Conservation (phyloP, 352 stramenopile species). For the Globisporangium takayamanum region DNA sequence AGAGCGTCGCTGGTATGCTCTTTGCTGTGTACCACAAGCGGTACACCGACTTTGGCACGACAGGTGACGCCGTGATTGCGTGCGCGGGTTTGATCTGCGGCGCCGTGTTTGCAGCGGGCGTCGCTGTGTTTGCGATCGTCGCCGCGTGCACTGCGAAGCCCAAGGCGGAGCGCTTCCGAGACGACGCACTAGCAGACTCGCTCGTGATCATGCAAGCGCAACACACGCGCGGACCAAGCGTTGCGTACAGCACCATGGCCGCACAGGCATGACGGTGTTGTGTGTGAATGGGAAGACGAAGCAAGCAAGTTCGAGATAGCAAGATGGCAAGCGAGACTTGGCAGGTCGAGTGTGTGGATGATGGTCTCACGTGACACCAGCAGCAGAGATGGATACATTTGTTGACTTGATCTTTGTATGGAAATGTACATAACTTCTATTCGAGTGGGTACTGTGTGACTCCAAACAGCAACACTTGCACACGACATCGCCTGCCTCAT, state of each 20-base stretch:
- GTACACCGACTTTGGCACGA: slow-evolving; percentile 59
- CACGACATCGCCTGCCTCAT: neutral
- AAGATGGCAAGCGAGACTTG: neutral
- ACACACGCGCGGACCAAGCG: neutral
- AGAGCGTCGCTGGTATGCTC: slow-evolving; percentile 40
- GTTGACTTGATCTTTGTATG: no score
- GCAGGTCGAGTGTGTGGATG: no score
- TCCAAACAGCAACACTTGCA: neutral
- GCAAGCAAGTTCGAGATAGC: neutral
- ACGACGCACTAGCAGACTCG: slow-evolving; percentile 13
- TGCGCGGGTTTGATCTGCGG: slow-evolving; percentile 30
- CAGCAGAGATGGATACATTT: no score
- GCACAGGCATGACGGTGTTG: slow-evolving; percentile 4
- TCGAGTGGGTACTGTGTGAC: neutral
- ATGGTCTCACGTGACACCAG: no score
- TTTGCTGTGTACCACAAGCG: slow-evolving; percentile 33
- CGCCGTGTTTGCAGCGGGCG: slow-evolving; percentile 24
- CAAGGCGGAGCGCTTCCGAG: neutral
- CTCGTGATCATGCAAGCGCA: slow-evolving; percentile 3
- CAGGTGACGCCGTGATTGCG: slow-evolving; percentile 28
- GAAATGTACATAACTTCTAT: no score
- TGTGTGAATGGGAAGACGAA: neutral
- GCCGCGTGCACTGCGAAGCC: slow-evolving; percentile 10
- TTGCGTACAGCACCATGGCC: slow-evolving; percentile 14
- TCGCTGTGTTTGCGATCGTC: slow-evolving; percentile 24